These are phyloP conservation scores for Raffaelea ambrosiae DNA, from an alignment of 2,329 filamentous ascomycete genomes.

Conservation along the genomic window DNA sequence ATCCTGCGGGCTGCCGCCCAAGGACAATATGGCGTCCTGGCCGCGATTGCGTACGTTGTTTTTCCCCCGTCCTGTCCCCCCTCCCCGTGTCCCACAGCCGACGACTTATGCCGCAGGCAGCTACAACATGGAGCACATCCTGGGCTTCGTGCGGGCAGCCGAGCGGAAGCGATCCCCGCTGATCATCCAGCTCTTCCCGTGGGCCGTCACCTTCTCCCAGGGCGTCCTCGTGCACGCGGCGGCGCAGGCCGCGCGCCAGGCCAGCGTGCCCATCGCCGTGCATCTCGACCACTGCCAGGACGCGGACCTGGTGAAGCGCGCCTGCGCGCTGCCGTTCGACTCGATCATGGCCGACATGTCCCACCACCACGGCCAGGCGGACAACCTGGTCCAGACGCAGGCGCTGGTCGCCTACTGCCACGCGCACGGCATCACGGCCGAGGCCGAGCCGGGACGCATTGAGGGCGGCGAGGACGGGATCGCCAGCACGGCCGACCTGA, in stretches of 20 bases:
- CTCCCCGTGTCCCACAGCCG: no score
- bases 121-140: conserved; percentile 64
- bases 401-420: conserved; percentile 56
- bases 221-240: conserved; percentile 44
- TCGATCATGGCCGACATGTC: conserved; percentile 66
- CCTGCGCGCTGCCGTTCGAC: conserved; percentile 57
- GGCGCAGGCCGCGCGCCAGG: conserved; percentile 43
- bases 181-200: conserved; percentile 65
- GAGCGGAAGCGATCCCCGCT: conserved; percentile 57
- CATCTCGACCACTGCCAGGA: conserved; percentile 62
- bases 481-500: conserved; percentile 42
- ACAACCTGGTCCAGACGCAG: conserved; percentile 53
- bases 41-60: neutral
- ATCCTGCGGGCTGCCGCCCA: neutral
- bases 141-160: conserved; percentile 58
- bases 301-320: conserved; percentile 49
- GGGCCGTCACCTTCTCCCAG: conserved; percentile 57
- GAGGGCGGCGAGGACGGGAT: conserved; percentile 62
- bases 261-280: conserved; percentile 49
- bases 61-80: no score
- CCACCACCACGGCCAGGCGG: conserved; percentile 57
- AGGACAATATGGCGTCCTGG: neutral
- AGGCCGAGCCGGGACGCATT: conserved; percentile 57
- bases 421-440: conserved; percentile 54
- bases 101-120: conserved; percentile 46